Conservation (phyloP, 371 early-diverging fungal genomes). For the Quaeritorhiza haematococci region DNA sequence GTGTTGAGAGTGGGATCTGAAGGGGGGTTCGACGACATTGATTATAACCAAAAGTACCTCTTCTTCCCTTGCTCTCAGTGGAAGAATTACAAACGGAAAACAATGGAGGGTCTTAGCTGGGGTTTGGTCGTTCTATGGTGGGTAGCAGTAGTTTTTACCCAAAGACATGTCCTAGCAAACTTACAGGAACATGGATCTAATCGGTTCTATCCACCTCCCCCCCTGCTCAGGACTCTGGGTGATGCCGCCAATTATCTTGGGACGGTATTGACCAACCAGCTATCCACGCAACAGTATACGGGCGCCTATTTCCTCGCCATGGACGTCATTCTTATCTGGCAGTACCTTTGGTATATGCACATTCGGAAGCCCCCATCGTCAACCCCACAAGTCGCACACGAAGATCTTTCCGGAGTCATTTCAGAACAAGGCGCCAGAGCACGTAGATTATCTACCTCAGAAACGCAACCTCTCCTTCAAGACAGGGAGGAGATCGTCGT, state of each 20-base stretch:
- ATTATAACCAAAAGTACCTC: neutral
- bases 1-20: neutral
- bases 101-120: constrained; percentile 29
- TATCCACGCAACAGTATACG: constrained; percentile 26
- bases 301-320: constrained; percentile 29
- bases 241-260: constrained; percentile 29
- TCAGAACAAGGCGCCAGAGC: no score
- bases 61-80: constrained; percentile 9
- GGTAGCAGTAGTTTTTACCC: constrained; percentile 3
- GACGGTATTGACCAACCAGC: constrained; percentile 33
- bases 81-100: constrained; percentile 32
- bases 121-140: constrained; percentile 35
- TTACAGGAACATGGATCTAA: neutral
- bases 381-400: no score
- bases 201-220: no score
- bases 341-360: constrained; percentile 35
- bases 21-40: neutral
- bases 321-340: constrained; percentile 25
- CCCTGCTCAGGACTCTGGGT: constrained; percentile 18
- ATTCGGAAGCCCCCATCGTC: no score
- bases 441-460: no score
- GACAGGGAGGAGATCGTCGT: no score
- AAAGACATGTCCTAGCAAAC: neutral
- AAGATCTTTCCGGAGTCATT: no score
- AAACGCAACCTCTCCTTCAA: no score